Percentiles rank a stretch among this genome's conserved stretches.
phyloP scores from a whole-genome alignment of 2,329 filamentous ascomycete genomes.

The Dendrostoma leiphaemia region DNA sequence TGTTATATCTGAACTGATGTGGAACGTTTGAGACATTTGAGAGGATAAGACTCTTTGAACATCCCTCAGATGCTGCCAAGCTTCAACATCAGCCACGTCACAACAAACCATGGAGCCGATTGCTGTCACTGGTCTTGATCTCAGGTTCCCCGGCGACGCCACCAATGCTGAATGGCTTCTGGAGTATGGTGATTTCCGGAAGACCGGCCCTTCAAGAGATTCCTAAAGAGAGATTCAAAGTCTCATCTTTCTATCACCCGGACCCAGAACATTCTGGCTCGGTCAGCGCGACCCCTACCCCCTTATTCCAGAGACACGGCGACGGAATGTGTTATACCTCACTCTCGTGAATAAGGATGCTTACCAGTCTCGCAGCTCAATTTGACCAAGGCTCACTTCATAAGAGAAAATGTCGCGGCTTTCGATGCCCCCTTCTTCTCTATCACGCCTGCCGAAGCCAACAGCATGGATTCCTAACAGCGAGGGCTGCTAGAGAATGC shows the following conservation, averaged over 20 bases:
- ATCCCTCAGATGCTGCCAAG: too few relatives aligned
- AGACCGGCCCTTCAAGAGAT: slow-evolving; percentile 26
- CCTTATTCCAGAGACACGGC: too few relatives aligned
- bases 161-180: slow-evolving; percentile 27
- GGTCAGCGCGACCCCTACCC: too few relatives aligned
- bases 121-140: slow-evolving; percentile 19
- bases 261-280: slow-evolving; percentile 26
- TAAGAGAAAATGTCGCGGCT: slow-evolving; percentile 7
- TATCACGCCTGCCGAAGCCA: slow-evolving; percentile 17
- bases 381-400: slow-evolving; percentile 15
- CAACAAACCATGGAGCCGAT: too few relatives aligned
- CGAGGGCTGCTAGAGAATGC: slow-evolving; percentile 15
- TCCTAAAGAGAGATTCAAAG: slow-evolving; percentile 28
- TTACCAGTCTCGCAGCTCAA: too few relatives aligned
- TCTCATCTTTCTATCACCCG: slow-evolving; percentile 30
- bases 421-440: slow-evolving; percentile 21
- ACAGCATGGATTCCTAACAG: slow-evolving; percentile 18
- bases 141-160: slow-evolving; percentile 27
- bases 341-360: too few relatives aligned
- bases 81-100: too few relatives aligned
- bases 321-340: too few relatives aligned
- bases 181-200: slow-evolving; percentile 26
- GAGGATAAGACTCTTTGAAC: too few relatives aligned
- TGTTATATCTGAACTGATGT: too few relatives aligned
- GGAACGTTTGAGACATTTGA: too few relatives aligned